A percentile compares a stretch with the other conserved stretches of the same genome.
Evolutionary conservation across 2,329 filamentous ascomycete species (phyloP).

Genomic region (Fusarium dimerum): DNA sequence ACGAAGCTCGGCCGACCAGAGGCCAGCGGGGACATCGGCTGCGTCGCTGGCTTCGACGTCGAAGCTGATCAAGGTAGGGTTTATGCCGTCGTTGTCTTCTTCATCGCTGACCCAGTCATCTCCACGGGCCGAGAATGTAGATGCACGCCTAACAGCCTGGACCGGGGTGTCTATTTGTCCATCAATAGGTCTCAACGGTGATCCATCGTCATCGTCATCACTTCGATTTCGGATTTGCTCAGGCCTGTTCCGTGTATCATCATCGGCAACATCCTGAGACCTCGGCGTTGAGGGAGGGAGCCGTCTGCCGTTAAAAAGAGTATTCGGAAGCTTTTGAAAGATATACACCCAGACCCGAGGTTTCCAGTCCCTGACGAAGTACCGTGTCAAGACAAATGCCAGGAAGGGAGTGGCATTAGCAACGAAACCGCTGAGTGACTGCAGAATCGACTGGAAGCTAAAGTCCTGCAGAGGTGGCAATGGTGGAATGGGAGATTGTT

Average conservation of each 20-base stretch:
- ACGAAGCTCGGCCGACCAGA: constrained; percentile 61
- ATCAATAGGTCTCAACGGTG: constrained; percentile 33
- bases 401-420: constrained; percentile 50
- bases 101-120: constrained; percentile 59
- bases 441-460: constrained; percentile 38
- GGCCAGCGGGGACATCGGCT: constrained; percentile 49
- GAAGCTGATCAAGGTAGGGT: constrained; percentile 60
- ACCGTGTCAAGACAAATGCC: constrained; percentile 46
- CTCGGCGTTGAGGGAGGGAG: background rate
- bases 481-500: constrained; percentile 49
- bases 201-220: constrained; percentile 19
- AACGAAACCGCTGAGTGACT: constrained; percentile 45
- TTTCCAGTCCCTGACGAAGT: constrained; percentile 38
- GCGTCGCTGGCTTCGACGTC: constrained; percentile 60
- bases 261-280: constrained; percentile 27
- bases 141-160: constrained; percentile 43
- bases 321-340: constrained; percentile 42
- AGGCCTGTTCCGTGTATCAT: constrained; percentile 14
- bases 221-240: constrained; percentile 24
- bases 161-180: constrained; percentile 32
- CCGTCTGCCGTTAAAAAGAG: constrained; percentile 6
- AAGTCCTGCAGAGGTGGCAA: constrained; percentile 45
- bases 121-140: constrained; percentile 48
- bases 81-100: constrained; percentile 56
- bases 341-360: constrained; percentile 41